Conservation (phyloP, 768 basidiomycete genomes). For the Mrakia frigida region DNA sequence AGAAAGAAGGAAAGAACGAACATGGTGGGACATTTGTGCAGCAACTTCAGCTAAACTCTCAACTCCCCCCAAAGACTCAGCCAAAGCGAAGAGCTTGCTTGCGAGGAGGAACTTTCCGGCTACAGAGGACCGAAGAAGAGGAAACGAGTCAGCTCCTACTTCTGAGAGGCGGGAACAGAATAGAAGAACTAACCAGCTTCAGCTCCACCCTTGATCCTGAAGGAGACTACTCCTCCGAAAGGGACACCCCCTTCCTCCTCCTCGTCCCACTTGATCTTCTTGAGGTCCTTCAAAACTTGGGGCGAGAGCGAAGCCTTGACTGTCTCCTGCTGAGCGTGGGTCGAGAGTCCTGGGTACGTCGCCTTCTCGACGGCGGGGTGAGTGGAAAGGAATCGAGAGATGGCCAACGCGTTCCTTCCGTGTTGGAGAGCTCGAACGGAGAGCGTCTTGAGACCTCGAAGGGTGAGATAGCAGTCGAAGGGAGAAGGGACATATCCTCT, state of each 20-base stretch:
- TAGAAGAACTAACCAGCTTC: slow-evolving; percentile 47
- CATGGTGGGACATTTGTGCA: slow-evolving; percentile 78
- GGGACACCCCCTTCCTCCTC: slow-evolving; percentile 60
- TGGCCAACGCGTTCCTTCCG: slow-evolving; percentile 69
- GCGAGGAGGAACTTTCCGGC: slow-evolving; percentile 54
- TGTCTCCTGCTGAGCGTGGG: slow-evolving; percentile 61
- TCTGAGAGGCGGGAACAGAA: not conserved
- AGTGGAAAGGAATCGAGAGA: slow-evolving; percentile 60
- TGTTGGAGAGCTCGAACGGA: slow-evolving; percentile 81
- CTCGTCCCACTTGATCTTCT: slow-evolving; percentile 35
- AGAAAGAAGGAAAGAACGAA: too few relatives aligned
- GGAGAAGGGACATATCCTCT: slow-evolving; percentile 52
- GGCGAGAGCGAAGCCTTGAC: slow-evolving; percentile 59
- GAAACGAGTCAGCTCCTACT: too few relatives aligned
- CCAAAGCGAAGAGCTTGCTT: slow-evolving; percentile 54
- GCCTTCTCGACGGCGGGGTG: slow-evolving; percentile 63
- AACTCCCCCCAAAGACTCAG: slow-evolving; percentile 85
- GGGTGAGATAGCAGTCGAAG: slow-evolving; percentile 83
- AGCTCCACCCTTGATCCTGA: slow-evolving; percentile 53
- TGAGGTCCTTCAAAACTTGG: slow-evolving; percentile 52
- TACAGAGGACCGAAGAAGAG: not conserved
- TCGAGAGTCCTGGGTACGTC: slow-evolving; percentile 73
- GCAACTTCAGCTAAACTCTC: slow-evolving; percentile 87
- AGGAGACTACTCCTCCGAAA: slow-evolving; percentile 82
- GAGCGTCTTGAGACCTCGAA: slow-evolving; percentile 86